phyloP scores from a whole-genome alignment of 768 basidiomycete species.

The Phylloporus sp. region DNA sequence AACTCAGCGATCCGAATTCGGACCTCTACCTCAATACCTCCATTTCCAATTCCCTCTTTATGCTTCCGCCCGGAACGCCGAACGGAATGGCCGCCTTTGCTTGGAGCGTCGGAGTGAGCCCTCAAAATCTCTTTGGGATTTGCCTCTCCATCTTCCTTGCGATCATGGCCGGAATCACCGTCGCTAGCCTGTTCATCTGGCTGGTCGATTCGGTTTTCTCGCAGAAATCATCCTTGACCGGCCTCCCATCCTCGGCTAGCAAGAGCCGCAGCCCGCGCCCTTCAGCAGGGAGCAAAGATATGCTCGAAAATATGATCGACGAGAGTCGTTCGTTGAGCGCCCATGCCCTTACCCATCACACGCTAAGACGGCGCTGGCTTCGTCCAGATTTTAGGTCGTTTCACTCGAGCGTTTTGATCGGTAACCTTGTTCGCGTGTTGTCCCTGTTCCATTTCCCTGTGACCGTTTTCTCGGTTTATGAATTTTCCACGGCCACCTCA shows the following conservation, averaged over 20 bases:
- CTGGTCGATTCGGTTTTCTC: constrained; percentile 53
- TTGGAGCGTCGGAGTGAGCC: constrained; percentile 74
- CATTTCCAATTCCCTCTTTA: constrained; percentile 69
- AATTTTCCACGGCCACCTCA: constrained; percentile 41
- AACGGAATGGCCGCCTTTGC: constrained; percentile 80
- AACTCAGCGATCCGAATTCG: constrained; percentile 64
- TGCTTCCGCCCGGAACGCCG: constrained; percentile 53
- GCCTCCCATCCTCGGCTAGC: constrained; percentile 17
- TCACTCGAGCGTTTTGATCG: constrained; percentile 76
- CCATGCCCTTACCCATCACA: constrained; percentile 18
- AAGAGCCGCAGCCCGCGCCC: constrained; percentile 38
- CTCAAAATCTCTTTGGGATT: constrained; percentile 75
- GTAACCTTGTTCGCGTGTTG: constrained; percentile 88
- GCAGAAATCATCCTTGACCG: constrained; percentile 15
- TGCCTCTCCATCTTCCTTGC: constrained; percentile 81
- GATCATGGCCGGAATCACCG: constrained; percentile 67
- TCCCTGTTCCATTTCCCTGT: constrained; percentile 93
- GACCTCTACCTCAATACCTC: constrained; percentile 70
- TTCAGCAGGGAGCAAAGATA: constrained; percentile 47
- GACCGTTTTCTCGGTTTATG: constrained; percentile 84
- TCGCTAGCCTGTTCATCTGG: constrained; percentile 69
- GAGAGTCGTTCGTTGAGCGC: constrained; percentile 29
- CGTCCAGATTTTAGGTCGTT: constrained; percentile 67
- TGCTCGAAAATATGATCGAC: constrained; percentile 35
- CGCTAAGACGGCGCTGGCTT: constrained; percentile 30